Base-by-base conservation (phyloP, 306 rosid genomes). In the Psophocarpus tetragonolobus region DNA sequence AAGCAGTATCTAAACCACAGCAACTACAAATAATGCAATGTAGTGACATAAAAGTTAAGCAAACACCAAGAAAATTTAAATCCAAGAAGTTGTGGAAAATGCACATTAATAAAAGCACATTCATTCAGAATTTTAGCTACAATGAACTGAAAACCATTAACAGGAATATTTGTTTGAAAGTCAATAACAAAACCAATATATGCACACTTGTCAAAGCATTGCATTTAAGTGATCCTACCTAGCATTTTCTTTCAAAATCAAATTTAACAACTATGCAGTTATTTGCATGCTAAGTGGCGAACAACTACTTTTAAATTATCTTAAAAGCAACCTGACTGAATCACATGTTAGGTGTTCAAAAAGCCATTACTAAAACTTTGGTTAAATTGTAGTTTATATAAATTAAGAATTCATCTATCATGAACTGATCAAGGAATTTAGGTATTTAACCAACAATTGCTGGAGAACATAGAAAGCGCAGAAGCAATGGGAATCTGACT, bases 11-110 rank as follows among this genome's bases (percentile, higher is more conserved):
- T 50, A 18, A 70, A 82, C 58, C 53, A 42, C 67, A 18, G 70
- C 50, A 79, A 79, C 56, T 80, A 79, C 64, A 56, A 61, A 38
- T 48, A 65, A 65, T 75, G 58, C 68, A 57, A 74, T 27, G 71
- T 18, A 54, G 77, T 60, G 71, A 72, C 50, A 71, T 10, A 65
- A 64, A 27, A 60, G 67, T 10, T 6, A 69, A 42, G 78, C 75
- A 68, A 26, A 68, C 29, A 54, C 35, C 18, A n/a, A 45, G 23
- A 24, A 67, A 50, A 62, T 36, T n/a, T 44, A 60, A 61, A 58
- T 58, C 48, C 57, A 38, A 36, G 56, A 20, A 69, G 38, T 73
- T 73, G 8, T 47, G 21, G 57, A n/a, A 41, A 45, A 50, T 6
- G 36, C 45, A 68, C 15, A 60, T 36, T 50, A 20, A 33, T 26